Evolutionary conservation across 164 flowering plant genomes (phyloP).

Genomic region (Piper longum): DNA sequence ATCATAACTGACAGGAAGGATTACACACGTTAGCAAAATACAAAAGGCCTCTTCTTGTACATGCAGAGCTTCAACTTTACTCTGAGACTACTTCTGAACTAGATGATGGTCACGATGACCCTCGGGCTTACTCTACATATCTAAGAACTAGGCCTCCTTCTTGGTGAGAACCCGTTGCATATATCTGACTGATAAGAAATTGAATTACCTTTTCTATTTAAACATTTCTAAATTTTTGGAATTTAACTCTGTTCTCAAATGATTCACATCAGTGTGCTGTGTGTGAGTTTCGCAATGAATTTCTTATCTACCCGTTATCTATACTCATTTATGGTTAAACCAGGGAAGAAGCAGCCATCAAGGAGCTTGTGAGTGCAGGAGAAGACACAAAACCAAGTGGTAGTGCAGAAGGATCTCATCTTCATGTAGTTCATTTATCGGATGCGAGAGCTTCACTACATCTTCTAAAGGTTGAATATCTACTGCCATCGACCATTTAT

Average conservation of each 20-base stretch:
- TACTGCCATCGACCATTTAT: too few species aligned
- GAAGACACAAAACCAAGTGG: slow-evolving; percentile 60
- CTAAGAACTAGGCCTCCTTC: slow-evolving; percentile 83
- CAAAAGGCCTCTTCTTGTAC: slow-evolving; percentile 86
- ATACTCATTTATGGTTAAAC: slow-evolving; percentile 3
- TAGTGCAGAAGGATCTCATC: slow-evolving; percentile 80
- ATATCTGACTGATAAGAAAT: not conserved
- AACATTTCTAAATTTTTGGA: not conserved
- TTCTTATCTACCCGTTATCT: not conserved
- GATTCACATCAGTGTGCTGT: not conserved
- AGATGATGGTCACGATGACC: slow-evolving; percentile 19
- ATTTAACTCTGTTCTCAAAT: not conserved
- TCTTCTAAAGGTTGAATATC: slow-evolving; percentile 51
- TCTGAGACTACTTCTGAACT: slow-evolving; percentile 15
- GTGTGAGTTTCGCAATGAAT: not conserved
- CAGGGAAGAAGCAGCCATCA: slow-evolving; percentile 94
- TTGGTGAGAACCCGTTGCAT: slow-evolving; percentile 24
- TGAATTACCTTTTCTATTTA: not conserved
- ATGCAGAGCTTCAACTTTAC: slow-evolving; percentile 66
- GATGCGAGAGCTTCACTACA: slow-evolving; percentile 73
- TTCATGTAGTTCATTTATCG: slow-evolving; percentile 92
- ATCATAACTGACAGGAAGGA: slow-evolving; percentile 39
- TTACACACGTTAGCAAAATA: slow-evolving; percentile 66
- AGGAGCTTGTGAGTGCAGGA: slow-evolving; percentile 51
- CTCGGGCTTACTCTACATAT: slow-evolving; percentile 68